These are phyloP conservation scores for Canna indica DNA, from an alignment of 176 grass and related monocot genomes.

Conservation along the genomic window DNA sequence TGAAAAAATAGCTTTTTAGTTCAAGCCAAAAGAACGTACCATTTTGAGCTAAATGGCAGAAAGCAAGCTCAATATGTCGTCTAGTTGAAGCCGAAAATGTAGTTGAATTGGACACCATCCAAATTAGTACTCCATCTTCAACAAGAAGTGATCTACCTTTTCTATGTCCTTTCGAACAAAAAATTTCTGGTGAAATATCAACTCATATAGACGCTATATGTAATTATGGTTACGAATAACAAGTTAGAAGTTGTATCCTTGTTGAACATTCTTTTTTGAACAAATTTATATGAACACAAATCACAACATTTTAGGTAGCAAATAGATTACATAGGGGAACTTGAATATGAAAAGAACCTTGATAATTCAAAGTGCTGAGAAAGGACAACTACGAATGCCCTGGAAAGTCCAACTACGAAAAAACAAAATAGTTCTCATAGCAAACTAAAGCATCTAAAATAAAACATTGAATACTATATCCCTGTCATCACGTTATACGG, in stretches of 20 bases:
- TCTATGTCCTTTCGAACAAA: conserved; percentile 37
- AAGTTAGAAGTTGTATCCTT: too few species aligned
- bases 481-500: too few species aligned
- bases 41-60: conserved; percentile 95
- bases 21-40: conserved; percentile 22
- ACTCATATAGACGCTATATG: background rate
- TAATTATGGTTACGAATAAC: background rate
- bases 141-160: conserved; percentile 87
- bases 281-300: too few species aligned
- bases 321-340: background rate
- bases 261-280: too few species aligned
- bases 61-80: conserved; percentile 66
- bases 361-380: background rate
- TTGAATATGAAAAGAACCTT: background rate
- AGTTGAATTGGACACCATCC: conserved; percentile 57
- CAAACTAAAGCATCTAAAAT: background rate
- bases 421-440: background rate
- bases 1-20: background rate
- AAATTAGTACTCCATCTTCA: conserved; percentile 59
- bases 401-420: background rate
- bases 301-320: too few species aligned
- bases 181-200: background rate
- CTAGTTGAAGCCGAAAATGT: conserved; percentile 47
- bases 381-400: background rate
- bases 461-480: too few species aligned